phyloP scores from a whole-genome alignment of 1,139 yeast species.

The Lizanozyma gosingica region DNA sequence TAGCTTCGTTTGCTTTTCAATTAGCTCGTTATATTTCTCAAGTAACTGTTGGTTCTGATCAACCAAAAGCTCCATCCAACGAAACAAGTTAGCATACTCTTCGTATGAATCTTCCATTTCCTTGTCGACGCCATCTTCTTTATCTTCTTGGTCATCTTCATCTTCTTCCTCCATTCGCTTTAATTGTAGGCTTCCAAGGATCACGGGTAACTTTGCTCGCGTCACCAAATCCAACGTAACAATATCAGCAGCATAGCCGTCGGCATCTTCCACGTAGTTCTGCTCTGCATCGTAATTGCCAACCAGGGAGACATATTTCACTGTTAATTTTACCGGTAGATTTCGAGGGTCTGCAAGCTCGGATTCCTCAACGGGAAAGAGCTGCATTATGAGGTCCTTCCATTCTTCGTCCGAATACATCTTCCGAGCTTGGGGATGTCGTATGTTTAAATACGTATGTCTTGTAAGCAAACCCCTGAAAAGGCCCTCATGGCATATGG shows the following conservation, averaged over 20 bases:
- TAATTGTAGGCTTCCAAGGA: not conserved
- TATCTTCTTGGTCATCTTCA: conserved; percentile 4
- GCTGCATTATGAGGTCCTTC: not conserved
- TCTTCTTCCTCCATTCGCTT: conserved; percentile 4
- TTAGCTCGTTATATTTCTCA: not conserved
- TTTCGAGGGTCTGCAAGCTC: not conserved
- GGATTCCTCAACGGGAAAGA: not conserved
- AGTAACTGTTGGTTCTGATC: not conserved
- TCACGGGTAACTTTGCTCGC: not conserved
- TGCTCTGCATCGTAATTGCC: not conserved
- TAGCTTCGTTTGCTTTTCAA: not conserved
- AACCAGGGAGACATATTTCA: not conserved
- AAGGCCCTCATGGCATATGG: not conserved
- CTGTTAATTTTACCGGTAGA: not conserved
- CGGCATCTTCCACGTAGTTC: conserved; percentile 3
- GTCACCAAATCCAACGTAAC: not conserved
- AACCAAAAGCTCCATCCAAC: not conserved
- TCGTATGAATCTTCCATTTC: conserved; percentile 1
- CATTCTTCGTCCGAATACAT: not conserved
- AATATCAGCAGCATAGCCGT: not conserved
- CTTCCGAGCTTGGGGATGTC: not conserved
- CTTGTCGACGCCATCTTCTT: conserved; percentile 2
- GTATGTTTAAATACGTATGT: not conserved
- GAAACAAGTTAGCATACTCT: not conserved
- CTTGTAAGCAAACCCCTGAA: not conserved